Base-by-base conservation (phyloP, 208 protist species). In the Trypanosomatidae sp. region DNA sequence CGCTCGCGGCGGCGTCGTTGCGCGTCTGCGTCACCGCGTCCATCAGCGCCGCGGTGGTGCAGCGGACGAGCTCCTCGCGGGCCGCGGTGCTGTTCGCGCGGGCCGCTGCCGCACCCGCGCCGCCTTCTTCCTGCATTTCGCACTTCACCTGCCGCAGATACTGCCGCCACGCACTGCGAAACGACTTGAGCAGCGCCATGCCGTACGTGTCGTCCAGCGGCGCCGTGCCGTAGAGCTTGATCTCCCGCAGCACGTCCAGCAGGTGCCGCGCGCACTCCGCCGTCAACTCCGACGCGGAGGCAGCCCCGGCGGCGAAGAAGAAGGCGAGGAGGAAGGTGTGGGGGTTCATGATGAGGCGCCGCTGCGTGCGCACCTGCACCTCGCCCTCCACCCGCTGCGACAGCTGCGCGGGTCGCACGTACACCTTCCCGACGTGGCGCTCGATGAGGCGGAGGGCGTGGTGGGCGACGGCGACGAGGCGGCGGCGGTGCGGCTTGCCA, bases 321-420 rank as follows among this genome's bases (percentile, higher is more conserved):
- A 89, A 92, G 30, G 83, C 69, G 25, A 95, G 79, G 15, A 95
- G 82, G 59, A 95, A 84, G 39, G 86, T 80, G 58, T 92, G 90
- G 36, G 90, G 90, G 49, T 90, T 92, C 79, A 90, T 84, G 25
- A 71, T 76, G 25, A 91, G 77, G 44, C 86, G 84, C 15, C 90
- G 87, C 56, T 85, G 75, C 1, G 80, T 85, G 76, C 87, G 87
- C 50, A 92, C 76, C 46, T 83, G 83, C 66, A 86, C 80, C 58
- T 88, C 77, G 52, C 89, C 89, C 52, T 84, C 81, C 55, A 89
- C 81, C 28, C 83, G 88, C 44, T 85, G 66, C 59, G 85, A 72
- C 25, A 91, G 75, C 41, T 71, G 76, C 25, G 89, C 86, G 10
- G 83, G 81, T 2, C 89, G 86, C 30, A 88, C 81, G 41, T 84